A percentile compares a stretch with the other conserved stretches of the same genome.
phyloP scores from a whole-genome alignment of 129 eudicot species.

The Dittrichia graveolens region DNA sequence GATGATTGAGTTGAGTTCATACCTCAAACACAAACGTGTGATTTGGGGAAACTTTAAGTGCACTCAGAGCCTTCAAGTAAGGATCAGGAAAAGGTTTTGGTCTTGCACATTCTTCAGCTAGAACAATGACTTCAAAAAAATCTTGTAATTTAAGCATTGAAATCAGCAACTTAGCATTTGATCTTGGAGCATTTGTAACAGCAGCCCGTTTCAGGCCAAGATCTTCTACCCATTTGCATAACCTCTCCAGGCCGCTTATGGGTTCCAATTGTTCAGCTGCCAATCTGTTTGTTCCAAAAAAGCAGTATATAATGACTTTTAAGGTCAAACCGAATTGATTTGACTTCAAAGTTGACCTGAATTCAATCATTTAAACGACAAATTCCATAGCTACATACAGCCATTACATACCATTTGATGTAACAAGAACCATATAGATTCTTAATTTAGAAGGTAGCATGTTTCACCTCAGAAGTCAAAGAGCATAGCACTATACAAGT shows the following conservation, averaged over 20 bases:
- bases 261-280: slow-evolving; percentile 70
- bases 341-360: background rate
- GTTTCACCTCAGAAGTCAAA: slow-evolving; percentile 12
- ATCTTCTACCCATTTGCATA: slow-evolving; percentile 82
- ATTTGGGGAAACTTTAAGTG: slow-evolving; percentile 58
- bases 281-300: slow-evolving; percentile 45
- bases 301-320: background rate
- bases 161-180: slow-evolving; percentile 73
- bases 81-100: slow-evolving; percentile 96
- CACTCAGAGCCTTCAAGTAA: slow-evolving; percentile 69
- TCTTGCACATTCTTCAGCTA: slow-evolving; percentile 82
- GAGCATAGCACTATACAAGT: background rate
- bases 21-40: slow-evolving; percentile 91
- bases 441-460: background rate
- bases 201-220: slow-evolving; percentile 87
- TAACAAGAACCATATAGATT: background rate
- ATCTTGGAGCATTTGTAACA: slow-evolving; percentile 90
- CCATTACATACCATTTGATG: background rate
- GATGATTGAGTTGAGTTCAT: slow-evolving; percentile 10
- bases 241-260: slow-evolving; percentile 56
- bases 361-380: background rate
- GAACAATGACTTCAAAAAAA: slow-evolving; percentile 63
- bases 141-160: slow-evolving; percentile 63
- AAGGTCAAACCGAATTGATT: background rate
- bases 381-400: background rate